A percentile compares a stretch with the other conserved stretches of the same genome.
phyloP scores from a whole-genome alignment of 306 rosid genomes.

The Prunus dulcis region DNA sequence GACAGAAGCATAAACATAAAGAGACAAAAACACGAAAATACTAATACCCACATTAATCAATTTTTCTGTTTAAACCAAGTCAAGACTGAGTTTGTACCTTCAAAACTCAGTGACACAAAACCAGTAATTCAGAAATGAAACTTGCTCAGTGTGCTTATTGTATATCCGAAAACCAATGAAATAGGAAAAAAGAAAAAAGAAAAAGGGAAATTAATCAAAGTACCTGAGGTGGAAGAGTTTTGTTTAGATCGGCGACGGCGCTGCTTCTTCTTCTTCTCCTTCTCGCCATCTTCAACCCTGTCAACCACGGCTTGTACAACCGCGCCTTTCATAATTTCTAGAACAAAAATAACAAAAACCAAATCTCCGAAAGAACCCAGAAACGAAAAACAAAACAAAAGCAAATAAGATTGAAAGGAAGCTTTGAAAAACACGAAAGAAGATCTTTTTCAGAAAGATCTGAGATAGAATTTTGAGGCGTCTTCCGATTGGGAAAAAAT shows the following conservation, averaged over 20 bases:
- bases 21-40: neutral
- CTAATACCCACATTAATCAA: neutral
- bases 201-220: neutral
- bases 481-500: constrained; percentile 48
- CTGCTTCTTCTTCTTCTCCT: constrained; percentile 86
- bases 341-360: neutral
- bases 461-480: neutral
- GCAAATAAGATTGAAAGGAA: neutral
- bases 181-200: neutral
- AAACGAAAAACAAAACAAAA: neutral
- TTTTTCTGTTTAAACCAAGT: neutral
- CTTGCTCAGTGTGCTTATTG: neutral
- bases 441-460: neutral
- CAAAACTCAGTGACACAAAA: neutral
- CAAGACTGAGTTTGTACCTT: neutral
- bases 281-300: constrained; percentile 59
- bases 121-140: neutral
- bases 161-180: no score
- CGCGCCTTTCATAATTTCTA: constrained; percentile 39
- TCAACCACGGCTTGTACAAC: constrained; percentile 50
- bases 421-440: neutral
- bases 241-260: constrained; percentile 77
- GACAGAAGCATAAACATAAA: neutral
- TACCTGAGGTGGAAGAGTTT: constrained; percentile 38
- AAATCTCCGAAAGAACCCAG: constrained; percentile 2